These are phyloP conservation scores for Vitis rupestris DNA, from an alignment of 164 flowering plant genomes.

Conservation along the genomic window DNA sequence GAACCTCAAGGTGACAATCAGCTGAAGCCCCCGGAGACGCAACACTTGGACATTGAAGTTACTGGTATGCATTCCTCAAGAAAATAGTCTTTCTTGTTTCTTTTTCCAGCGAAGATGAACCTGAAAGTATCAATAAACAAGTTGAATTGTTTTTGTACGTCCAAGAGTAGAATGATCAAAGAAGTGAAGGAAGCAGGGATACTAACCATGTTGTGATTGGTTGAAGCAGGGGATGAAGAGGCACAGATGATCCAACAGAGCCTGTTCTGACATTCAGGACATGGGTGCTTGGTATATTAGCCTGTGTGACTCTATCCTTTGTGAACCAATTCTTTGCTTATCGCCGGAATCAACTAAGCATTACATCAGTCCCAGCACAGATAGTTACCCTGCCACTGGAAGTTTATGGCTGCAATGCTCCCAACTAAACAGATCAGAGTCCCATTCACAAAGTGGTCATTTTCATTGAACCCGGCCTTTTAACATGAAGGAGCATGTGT, in stretches of 20 bases:
- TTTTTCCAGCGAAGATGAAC: no score
- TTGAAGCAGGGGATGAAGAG: slow-evolving; percentile 15
- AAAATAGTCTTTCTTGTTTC: no score
- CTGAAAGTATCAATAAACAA: no score
- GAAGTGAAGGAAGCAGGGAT: no score
- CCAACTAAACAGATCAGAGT: slow-evolving; percentile 27
- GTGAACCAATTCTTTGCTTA: slow-evolving; percentile 52
- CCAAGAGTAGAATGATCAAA: no score
- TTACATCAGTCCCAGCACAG: slow-evolving; percentile 45
- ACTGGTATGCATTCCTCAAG: no score
- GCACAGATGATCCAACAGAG: slow-evolving; percentile 45
- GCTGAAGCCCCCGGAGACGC: no score
- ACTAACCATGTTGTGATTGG: not conserved
- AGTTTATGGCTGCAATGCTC: slow-evolving; percentile 55
- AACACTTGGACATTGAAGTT: no score
- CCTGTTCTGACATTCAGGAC: slow-evolving; percentile 57
- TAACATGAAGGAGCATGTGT: slow-evolving; percentile 55
- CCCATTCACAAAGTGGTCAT: slow-evolving; percentile 45
- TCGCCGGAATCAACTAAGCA: slow-evolving; percentile 28
- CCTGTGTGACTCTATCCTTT: slow-evolving; percentile 42
- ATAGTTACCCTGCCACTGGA: slow-evolving; percentile 55
- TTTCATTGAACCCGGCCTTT: slow-evolving; percentile 56
- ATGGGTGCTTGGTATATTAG: slow-evolving; percentile 49
- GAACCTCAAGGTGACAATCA: no score
- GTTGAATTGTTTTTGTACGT: no score